Evolutionary conservation across 768 basidiomycete genomes (phyloP), one percentile per base, ranked within the genome.

Genomic region (Pleurotus pulmonarius): DNA sequence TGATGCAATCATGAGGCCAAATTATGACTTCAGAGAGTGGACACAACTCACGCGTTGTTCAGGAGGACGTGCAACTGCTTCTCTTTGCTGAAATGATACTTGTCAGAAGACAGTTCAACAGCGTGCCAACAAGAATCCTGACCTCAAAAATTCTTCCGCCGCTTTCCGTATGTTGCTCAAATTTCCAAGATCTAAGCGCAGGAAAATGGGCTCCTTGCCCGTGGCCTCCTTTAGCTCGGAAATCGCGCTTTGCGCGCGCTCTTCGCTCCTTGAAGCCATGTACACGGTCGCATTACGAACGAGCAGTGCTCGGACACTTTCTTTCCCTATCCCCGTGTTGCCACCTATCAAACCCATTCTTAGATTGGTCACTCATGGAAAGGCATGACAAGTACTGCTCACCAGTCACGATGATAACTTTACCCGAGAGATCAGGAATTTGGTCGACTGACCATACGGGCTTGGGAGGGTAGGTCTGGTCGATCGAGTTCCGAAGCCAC

Each of bases 1-100:
- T 61, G 39, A 9, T 8, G 8, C 29, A 11, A 29, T 29, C 9
- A 29, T 29, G 29, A 29, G 29, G 11, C 29, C 29, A 29, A 29
- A 11, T 8, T 29, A 9, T 29, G 1, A 3, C 1, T 1, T 29
- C 29, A 26, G 4, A 4, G 3, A 25, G 34, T 7, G 12, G 9
- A 37, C 22, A 11, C 59, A 72, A 20, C 29, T 29, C 56, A 81
- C 77, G 70, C 81, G 59, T 78, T 80, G 64, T 82, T 81, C 55
- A 78, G 72, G 5, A 82, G 68, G 16, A 79, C 63, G 55, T 81
- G 70, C 34, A 82, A 68, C 44, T 70, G 62, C 6, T 60, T 71
- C 58, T 81, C 79, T 59, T 75, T 75, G 55, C 73, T 52, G 18
- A 12, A 4, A 9, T n/a, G 49, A 49, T 29, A 34, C 29, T 34